Percentiles rank a stretch among this genome's conserved stretches.
Evolutionary conservation across 768 basidiomycete species (phyloP).

Genomic region (Leccinum longicurvipes): DNA sequence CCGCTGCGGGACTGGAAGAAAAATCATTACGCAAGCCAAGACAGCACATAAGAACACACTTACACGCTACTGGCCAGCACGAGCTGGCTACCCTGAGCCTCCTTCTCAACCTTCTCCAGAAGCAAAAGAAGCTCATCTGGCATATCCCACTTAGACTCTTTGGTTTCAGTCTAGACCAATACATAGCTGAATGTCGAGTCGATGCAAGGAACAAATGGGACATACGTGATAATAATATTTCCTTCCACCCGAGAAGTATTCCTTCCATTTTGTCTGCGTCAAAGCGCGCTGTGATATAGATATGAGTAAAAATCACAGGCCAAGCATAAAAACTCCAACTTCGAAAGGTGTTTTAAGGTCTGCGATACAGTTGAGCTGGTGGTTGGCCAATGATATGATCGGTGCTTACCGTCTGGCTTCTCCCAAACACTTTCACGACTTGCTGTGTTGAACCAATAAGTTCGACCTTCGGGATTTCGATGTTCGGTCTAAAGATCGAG

Average conservation of each 20-base stretch:
- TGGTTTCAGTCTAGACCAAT: slow-evolving; percentile 63
- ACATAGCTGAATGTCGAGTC: neutral
- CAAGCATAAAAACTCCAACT: slow-evolving; percentile 39
- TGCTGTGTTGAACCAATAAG: slow-evolving; percentile 93
- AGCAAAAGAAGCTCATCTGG: slow-evolving; percentile 88
- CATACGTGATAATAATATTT: slow-evolving; percentile 89
- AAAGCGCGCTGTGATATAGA: slow-evolving; percentile 64
- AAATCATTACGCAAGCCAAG: slow-evolving; percentile 3
- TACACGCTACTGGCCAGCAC: slow-evolving; percentile 33
- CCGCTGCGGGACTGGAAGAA: slow-evolving; percentile 27
- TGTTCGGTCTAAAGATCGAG: slow-evolving; percentile 70
- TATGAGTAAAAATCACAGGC: slow-evolving; percentile 1
- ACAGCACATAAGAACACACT: neutral
- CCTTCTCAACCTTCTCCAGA: slow-evolving; percentile 82
- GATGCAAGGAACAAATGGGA: neutral
- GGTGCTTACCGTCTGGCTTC: slow-evolving; percentile 81
- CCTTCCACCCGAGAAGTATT: slow-evolving; percentile 88
- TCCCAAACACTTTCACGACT: slow-evolving; percentile 96
- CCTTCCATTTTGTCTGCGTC: slow-evolving; percentile 90
- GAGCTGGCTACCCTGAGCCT: slow-evolving; percentile 42
- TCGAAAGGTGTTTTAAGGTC: slow-evolving; percentile 92
- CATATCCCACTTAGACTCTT: slow-evolving; percentile 98
- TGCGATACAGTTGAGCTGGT: slow-evolving; percentile 26
- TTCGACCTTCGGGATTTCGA: slow-evolving; percentile 93
- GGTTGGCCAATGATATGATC: neutral